These are phyloP conservation scores for Eimeria maxima DNA, from an alignment of 169 alveolate genomes.

Conservation along the genomic window DNA sequence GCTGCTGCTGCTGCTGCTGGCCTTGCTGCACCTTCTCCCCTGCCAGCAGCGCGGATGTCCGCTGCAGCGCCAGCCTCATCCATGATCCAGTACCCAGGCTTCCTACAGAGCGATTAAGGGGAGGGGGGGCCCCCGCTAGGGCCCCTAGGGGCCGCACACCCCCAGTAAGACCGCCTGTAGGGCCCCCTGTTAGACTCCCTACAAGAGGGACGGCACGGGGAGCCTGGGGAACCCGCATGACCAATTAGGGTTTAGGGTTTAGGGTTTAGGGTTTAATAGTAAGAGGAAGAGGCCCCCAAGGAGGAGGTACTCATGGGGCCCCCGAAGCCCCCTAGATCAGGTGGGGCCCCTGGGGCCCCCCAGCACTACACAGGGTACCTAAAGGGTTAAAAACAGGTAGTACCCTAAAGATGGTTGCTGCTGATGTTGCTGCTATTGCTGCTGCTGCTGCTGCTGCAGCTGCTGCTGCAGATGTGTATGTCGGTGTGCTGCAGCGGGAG, in stretches of 20 bases:
- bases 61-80: conserved; percentile 43
- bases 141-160: conserved; percentile 23
- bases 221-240: conserved; percentile 17
- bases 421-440: neutral
- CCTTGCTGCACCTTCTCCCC: neutral
- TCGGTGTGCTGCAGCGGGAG: neutral
- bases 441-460: neutral
- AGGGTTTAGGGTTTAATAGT: neutral
- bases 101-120: conserved; percentile 46
- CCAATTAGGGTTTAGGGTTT: neutral
- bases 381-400: neutral
- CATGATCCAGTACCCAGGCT: conserved; percentile 35
- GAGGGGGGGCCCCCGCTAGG: conserved; percentile 67
- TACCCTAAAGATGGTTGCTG: neutral
- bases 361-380: neutral
- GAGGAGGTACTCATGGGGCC: neutral
- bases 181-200: conserved; percentile 26
- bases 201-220: conserved; percentile 16
- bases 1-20: too few relatives aligned
- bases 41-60: conserved; percentile 44
- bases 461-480: neutral
- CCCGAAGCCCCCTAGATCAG: neutral
- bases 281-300: too few relatives aligned
- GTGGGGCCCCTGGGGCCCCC: conserved; percentile 41
- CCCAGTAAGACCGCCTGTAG: neutral